Conservation (phyloP, 306 rosid genomes). For the Quercus alba region DNA sequence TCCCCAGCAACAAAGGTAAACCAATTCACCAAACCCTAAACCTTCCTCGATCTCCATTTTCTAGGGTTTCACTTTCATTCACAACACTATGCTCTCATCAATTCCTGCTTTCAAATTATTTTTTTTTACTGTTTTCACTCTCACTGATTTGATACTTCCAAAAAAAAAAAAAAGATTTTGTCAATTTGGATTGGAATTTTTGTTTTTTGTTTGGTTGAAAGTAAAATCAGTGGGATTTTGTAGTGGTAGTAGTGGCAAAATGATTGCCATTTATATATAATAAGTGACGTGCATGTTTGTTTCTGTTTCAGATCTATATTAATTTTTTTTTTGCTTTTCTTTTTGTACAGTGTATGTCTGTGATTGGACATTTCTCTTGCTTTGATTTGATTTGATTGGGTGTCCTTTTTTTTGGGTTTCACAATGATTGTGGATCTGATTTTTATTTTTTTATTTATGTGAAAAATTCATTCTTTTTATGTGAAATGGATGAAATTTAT, state of each 20-base stretch:
- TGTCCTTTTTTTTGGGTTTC: neutral
- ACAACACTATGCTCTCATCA: neutral
- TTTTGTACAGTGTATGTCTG: neutral
- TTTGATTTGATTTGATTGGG: conserved; percentile 6
- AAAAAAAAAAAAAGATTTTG: neutral
- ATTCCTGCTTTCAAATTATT: neutral
- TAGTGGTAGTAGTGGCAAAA: neutral
- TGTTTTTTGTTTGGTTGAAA: neutral
- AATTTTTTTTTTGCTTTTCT: neutral
- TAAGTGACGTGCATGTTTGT: neutral
- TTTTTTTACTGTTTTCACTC: neutral
- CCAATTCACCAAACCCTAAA: neutral
- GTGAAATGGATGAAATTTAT: no score
- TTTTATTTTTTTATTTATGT: neutral
- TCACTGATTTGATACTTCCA: neutral
- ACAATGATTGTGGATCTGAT: neutral
- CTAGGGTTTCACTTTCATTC: conserved; percentile 14
- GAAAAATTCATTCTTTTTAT: no score
- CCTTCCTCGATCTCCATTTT: conserved; percentile 26
- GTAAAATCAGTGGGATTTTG: neutral
- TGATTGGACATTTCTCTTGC: conserved; percentile 18
- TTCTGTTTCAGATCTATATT: conserved; percentile 22
- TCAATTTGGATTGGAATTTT: neutral
- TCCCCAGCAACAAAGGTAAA: conserved; percentile 29
- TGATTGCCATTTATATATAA: neutral